Conservation (phyloP, 2,329 filamentous ascomycete species). For the Lojkania enalia region DNA sequence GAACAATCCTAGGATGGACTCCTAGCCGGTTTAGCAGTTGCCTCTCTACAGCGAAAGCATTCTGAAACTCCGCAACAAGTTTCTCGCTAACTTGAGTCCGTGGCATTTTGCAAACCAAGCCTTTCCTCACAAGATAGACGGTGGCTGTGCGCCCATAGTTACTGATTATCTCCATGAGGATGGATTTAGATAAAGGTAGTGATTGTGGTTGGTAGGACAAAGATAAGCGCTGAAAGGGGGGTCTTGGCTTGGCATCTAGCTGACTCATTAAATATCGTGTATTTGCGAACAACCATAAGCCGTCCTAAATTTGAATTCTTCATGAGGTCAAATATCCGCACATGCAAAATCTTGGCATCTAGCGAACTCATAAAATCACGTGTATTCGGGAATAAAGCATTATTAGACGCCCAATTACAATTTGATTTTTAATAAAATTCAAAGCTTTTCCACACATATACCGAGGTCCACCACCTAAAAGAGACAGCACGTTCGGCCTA, state of each 20-base stretch:
- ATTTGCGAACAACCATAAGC: too few relatives aligned
- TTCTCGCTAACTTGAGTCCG: neutral
- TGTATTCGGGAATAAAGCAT: neutral
- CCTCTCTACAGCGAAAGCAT: slow-evolving; percentile 11
- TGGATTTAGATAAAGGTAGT: neutral
- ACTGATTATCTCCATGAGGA: neutral
- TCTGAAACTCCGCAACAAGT: slow-evolving; percentile 6
- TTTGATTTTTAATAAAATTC: neutral
- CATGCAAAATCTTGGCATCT: too few relatives aligned
- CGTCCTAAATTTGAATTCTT: too few relatives aligned
- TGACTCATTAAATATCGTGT: neutral
- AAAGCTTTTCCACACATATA: neutral
- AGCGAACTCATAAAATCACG: too few relatives aligned
- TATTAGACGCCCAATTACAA: neutral
- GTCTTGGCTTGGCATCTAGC: neutral
- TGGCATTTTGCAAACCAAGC: slow-evolving; percentile 12
- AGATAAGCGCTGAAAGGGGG: neutral
- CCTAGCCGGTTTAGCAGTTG: slow-evolving; percentile 1
- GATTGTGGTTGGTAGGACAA: neutral
- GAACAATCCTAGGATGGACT: slow-evolving; percentile 7
- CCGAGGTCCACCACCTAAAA: neutral
- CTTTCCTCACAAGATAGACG: slow-evolving; percentile 6
- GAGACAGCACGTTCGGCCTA: neutral
- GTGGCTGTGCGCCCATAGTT: slow-evolving; percentile 11
- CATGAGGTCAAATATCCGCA: too few relatives aligned